Base-by-base conservation (phyloP, 1,284 basidiomycete genomes). In the Rhodotorula sp. region DNA sequence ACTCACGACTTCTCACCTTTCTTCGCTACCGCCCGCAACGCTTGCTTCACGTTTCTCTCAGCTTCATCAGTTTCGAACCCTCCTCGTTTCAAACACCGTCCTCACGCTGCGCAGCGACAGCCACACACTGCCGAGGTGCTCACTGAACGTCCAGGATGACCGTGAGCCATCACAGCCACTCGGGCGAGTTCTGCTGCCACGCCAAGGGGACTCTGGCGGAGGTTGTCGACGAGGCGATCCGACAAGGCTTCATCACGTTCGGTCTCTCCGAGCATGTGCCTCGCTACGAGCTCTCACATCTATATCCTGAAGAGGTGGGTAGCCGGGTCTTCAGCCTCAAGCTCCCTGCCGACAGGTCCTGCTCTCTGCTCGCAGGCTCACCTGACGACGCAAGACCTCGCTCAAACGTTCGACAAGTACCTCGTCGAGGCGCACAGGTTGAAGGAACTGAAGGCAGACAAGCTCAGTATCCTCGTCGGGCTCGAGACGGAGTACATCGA, bases 211-310 rank as follows among this genome's bases (percentile, higher is more conserved):
- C 84, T 0, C 84, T 99, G 30, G 87, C 93, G 72, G 86, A 90
- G 4, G 89, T 94, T 22, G 88, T 96, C 1, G 78, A 83, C 9
- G 87, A 89, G 73, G 94, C 96, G 16, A 88, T 92, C 65, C 78
- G 81, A 4, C 85, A 89, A 78, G 87, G 88, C 0, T 99, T 98
- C 79, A 83, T 85, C 67, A 84, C 90, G 1, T 98, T 89, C 78
- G 92, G 94, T 7, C 83, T 99, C 67, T 91, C 88, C n/a, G 95
- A 99, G 81, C 96, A 99, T 80, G 89, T 90, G 56, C 95, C 95
- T 2, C 87, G 95, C 46, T 94, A 92, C 80, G 84, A 91, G 67
- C 62, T 76, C 2, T 79, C 85, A 48, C 93, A 99, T 80, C 83
- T 98, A 47, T 99, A 98, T 79, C 95, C 94, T 22, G 95, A 99